Evolutionary conservation across 2,329 filamentous ascomycete genomes (phyloP).

Genomic region (Fusarium sp.): DNA sequence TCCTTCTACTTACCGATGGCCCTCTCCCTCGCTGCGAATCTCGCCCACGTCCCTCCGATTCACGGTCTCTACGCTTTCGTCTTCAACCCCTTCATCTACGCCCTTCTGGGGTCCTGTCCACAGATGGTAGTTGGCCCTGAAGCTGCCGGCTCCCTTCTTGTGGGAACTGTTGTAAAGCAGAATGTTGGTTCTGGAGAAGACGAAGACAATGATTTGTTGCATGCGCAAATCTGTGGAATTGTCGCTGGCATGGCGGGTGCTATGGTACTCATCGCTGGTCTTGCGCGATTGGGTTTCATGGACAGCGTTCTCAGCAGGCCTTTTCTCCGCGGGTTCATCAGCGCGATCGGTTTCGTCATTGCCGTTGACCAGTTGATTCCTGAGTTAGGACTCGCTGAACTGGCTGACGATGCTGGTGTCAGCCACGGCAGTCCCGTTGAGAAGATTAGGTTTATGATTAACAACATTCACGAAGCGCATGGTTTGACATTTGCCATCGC

Average conservation of each 20-base stretch:
- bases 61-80: constrained; percentile 95
- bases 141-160: constrained; percentile 89
- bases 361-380: constrained; percentile 94
- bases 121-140: constrained; percentile 96
- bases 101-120: constrained; percentile 88
- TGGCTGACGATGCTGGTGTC: constrained; percentile 72
- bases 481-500: constrained; percentile 80
- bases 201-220: constrained; percentile 72
- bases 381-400: constrained; percentile 79
- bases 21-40: constrained; percentile 89
- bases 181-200: constrained; percentile 75
- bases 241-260: constrained; percentile 88
- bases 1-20: constrained; percentile 99
- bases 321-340: constrained; percentile 95
- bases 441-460: constrained; percentile 83
- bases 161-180: constrained; percentile 84
- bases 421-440: constrained; percentile 87
- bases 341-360: constrained; percentile 95
- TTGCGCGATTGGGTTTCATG: constrained; percentile 88
- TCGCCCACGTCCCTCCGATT: constrained; percentile 91
- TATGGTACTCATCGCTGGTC: constrained; percentile 86
- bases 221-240: constrained; percentile 87
- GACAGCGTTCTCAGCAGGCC: constrained; percentile 94
- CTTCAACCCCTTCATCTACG: constrained; percentile 91
- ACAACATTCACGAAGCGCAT: constrained; percentile 74